Base-by-base conservation (phyloP, 1,284 basidiomycete genomes). In the Pulveroboletus sp. region DNA sequence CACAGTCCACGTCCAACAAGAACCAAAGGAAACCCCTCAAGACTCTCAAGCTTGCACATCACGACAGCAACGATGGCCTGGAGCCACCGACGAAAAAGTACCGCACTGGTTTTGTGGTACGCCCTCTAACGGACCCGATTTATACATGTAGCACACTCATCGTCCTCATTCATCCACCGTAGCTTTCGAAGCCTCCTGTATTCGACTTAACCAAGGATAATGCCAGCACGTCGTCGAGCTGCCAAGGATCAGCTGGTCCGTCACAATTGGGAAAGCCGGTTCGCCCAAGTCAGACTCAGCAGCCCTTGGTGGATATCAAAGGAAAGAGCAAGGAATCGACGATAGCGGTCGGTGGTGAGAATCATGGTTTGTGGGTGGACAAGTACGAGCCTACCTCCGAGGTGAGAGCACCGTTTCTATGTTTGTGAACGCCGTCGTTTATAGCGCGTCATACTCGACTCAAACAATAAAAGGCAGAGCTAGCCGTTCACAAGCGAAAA, bases 401-500 rank as follows among this genome's bases (percentile, higher is more conserved):
- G 76, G 91, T 91, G 58, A 48, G 75, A 54, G n/a, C 36, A 43
- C 48, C n/a, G 48, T 58, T 31, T 29, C 28, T 26, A 24, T 36
- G 26, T 36, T 35, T 8, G 35, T 29, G 35, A 38, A 56, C 53
- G 24, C 44, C 43, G 50, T 48, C 28, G 18, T 15, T 14, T 22
- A 40, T 42, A 22, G 11, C 18, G 14, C 29, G 8, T 31, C 40
- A 26, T 20, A 5, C 18, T 44, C 36, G 53, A 54, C 46, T 39
- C 25, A 7, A 43, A 25, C 9, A 24, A 50, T 10, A 20, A 44
- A 59, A 93, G 91, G 81, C 78, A 26, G 88, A 95, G 33, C 80
- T 99, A 2, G 94, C 93, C 1, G 91, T 98, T 5, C 94, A 98
- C 70, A 87, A 90, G 56, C 82, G 82, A 18, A 96, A 98, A 69